Evolutionary conservation across 345 rosid species (phyloP).

Genomic region (Lepidium didymum): DNA sequence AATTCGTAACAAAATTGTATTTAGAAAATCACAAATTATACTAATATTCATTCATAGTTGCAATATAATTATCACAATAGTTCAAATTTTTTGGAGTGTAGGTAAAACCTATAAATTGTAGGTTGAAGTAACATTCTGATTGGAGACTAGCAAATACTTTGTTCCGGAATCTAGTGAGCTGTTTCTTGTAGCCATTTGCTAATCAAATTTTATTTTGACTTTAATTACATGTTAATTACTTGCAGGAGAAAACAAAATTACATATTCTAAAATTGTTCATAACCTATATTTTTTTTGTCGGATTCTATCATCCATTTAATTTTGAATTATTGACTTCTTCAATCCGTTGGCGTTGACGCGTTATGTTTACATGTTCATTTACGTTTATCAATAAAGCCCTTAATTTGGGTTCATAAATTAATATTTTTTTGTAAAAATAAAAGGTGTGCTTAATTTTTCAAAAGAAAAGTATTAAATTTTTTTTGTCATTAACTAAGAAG

Average conservation of each 20-base stretch:
- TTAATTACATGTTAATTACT: neutral
- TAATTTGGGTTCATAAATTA: neutral
- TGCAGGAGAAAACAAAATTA: neutral
- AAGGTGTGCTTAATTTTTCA: too few species aligned
- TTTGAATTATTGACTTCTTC: neutral
- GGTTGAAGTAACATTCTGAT: neutral
- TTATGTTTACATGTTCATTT: neutral
- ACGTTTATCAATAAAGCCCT: neutral
- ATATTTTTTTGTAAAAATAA: too few species aligned
- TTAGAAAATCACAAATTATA: too few species aligned
- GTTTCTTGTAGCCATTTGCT: constrained; percentile 10
- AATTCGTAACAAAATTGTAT: too few species aligned
- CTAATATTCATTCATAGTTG: too few species aligned
- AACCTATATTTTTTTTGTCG: too few species aligned
- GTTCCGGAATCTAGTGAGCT: constrained; percentile 11
- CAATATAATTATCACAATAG: too few species aligned
- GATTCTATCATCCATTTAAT: neutral
- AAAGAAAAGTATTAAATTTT: too few species aligned
- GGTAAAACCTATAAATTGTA: neutral
- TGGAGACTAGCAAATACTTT: neutral
- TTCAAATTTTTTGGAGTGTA: too few species aligned
- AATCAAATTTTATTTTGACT: neutral
- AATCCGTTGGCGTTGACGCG: neutral
- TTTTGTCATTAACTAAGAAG: too few species aligned
- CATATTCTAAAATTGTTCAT: too few species aligned